Evolutionary conservation across 1,284 basidiomycete genomes (phyloP).

Genomic region (Cystobasidium sp.): DNA sequence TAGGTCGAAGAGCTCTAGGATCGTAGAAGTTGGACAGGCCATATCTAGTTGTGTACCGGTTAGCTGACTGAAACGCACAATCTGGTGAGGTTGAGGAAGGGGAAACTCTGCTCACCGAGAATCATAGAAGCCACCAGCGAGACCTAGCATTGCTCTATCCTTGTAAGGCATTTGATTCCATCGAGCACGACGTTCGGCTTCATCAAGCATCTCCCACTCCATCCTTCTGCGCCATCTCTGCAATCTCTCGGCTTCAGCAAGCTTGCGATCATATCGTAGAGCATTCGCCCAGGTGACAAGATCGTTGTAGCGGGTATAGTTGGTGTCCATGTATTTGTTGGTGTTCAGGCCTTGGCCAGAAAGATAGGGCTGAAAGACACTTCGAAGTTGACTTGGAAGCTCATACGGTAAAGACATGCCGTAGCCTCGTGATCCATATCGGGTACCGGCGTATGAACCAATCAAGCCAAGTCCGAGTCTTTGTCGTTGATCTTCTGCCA

Average conservation of each 20-base stretch:
- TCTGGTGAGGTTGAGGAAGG: background rate
- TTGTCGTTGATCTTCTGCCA: conserved; percentile 35
- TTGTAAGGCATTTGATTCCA: conserved; percentile 34
- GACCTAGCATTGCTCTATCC: conserved; percentile 24
- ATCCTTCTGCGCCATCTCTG: conserved; percentile 26
- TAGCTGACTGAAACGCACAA: background rate
- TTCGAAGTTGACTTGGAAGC: conserved; percentile 25
- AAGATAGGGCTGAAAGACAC: conserved; percentile 32
- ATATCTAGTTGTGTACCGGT: background rate
- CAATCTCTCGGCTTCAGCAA: conserved; percentile 14
- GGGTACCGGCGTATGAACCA: conserved; percentile 21
- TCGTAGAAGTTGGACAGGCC: conserved; percentile 30
- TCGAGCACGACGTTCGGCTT: conserved; percentile 9
- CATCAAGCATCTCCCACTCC: conserved; percentile 35
- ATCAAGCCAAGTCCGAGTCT: conserved; percentile 34
- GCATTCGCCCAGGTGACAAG: conserved; percentile 38
- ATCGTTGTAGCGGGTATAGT: conserved; percentile 37
- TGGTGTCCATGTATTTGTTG: conserved; percentile 20
- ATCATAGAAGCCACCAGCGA: conserved; percentile 32
- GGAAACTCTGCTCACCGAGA: conserved; percentile 1
- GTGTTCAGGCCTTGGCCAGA: background rate
- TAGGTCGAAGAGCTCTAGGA: conserved; percentile 25
- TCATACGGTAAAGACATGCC: conserved; percentile 33
- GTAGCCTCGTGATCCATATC: conserved; percentile 3
- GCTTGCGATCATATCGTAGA: conserved; percentile 25